Evolutionary conservation across 495 filamentous ascomycete species (phyloP).

Genomic region (Paragyromitra xinjiangensis): DNA sequence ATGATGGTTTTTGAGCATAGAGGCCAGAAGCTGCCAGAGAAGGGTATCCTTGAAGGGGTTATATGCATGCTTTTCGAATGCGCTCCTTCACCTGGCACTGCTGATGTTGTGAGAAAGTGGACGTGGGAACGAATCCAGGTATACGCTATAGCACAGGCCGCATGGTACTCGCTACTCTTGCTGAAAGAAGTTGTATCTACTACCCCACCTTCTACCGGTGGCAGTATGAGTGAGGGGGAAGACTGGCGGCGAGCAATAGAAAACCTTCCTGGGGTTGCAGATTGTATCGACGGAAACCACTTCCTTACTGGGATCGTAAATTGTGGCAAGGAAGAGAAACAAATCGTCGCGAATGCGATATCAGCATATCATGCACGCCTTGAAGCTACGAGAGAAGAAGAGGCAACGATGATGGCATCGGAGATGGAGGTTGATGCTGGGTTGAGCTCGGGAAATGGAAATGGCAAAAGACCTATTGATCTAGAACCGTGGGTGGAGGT

Average conservation of each 20-base stretch:
- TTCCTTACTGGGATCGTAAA: constrained; percentile 15
- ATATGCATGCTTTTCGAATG: constrained; percentile 11
- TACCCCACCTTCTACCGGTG: neutral
- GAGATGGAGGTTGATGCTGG: neutral
- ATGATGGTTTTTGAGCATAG: constrained; percentile 8
- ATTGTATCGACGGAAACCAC: constrained; percentile 22
- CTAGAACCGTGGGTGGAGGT: neutral
- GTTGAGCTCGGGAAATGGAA: neutral
- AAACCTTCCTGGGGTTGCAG: constrained; percentile 10
- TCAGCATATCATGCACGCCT: neutral
- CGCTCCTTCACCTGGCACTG: neutral
- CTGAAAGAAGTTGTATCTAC: constrained; percentile 39
- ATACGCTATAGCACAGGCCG: constrained; percentile 51
- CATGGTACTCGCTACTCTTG: constrained; percentile 53
- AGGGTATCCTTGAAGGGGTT: neutral
- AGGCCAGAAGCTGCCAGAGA: constrained; percentile 22
- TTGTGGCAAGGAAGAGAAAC: neutral
- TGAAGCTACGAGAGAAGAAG: neutral
- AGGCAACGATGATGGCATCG: neutral
- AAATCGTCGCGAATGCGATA: constrained; percentile 1
- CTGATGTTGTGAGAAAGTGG: constrained; percentile 3
- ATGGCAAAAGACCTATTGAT: constrained; percentile 11
- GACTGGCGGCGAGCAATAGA: neutral
- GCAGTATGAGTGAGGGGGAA: neutral
- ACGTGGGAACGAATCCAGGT: constrained; percentile 51